A percentile compares a stretch with the other conserved stretches of the same genome.
These are phyloP conservation scores for Uncinocarpus reesii DNA, from an alignment of 2,329 filamentous ascomycete species.

Conservation along the genomic window DNA sequence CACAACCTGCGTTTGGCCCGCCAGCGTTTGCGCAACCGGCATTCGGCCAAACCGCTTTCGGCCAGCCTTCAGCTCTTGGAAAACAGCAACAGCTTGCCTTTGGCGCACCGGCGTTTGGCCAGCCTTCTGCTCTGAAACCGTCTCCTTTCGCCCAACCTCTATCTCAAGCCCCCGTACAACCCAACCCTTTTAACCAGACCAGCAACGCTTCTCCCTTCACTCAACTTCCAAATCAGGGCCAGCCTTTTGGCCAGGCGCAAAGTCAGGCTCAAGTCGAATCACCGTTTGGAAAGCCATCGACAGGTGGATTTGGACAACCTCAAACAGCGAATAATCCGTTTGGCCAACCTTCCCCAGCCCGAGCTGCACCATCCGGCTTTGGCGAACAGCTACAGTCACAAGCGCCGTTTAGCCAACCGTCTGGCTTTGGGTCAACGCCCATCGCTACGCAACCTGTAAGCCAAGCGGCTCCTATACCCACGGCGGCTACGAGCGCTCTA, in stretches of 20 bases:
- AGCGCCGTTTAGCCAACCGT: constrained; percentile 21
- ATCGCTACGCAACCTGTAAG: constrained; percentile 19
- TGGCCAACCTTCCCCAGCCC: constrained; percentile 26
- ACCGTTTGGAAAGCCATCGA: constrained; percentile 29
- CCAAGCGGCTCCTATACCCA: constrained; percentile 1
- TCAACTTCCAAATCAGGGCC: constrained; percentile 16
- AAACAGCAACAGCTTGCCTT: no score
- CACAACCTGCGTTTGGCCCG: no score
- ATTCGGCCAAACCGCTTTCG: constrained; percentile 15
- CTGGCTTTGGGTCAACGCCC: constrained; percentile 17
- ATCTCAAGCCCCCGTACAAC: constrained; percentile 5
- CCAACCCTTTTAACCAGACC: constrained; percentile 8
- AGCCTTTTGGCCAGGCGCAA: constrained; percentile 12
- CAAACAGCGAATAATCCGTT: constrained; percentile 23
- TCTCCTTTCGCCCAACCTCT: constrained; percentile 11
- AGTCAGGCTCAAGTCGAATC: constrained; percentile 11
- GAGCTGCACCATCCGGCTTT: constrained; percentile 22
- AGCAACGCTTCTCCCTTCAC: constrained; percentile 26
- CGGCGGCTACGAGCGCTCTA: not conserved
- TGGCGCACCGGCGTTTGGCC: constrained; percentile 24
- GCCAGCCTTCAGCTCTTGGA: constrained; percentile 7
- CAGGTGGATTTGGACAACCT: constrained; percentile 26
- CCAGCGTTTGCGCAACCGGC: constrained; percentile 5
- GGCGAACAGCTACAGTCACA: constrained; percentile 17
- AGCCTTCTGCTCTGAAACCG: constrained; percentile 13